Conservation (phyloP, 345 rosid species). For the Jatropha curcas region DNA sequence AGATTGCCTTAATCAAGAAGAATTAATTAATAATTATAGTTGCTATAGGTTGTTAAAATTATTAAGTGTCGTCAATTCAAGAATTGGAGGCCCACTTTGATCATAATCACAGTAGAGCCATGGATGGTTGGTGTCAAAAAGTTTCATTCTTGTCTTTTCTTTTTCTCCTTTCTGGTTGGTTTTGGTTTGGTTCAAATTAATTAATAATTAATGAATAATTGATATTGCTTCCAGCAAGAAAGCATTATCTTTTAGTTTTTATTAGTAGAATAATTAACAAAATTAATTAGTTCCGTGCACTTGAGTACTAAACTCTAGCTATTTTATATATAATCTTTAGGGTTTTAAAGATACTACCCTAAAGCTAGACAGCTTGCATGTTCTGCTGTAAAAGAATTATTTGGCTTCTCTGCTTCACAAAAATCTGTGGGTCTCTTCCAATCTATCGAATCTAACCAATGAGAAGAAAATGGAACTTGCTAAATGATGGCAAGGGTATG, state of each 20-base stretch:
- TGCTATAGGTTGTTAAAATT: not conserved
- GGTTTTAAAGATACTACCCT: constrained; percentile 17
- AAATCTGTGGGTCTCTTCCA: not conserved
- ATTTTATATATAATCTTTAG: not conserved
- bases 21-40: not conserved
- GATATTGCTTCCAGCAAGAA: constrained; percentile 10
- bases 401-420: not conserved
- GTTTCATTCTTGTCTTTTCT: not conserved
- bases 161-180: no score
- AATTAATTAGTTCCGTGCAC: constrained; percentile 8
- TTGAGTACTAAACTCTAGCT: constrained; percentile 11
- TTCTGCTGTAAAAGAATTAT: not conserved
- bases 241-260: not conserved
- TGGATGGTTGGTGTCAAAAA: not conserved
- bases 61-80: not conserved
- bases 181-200: no score
- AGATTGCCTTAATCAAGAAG: not conserved
- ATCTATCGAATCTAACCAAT: not conserved
- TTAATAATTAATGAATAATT: not conserved
- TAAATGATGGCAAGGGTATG: no score
- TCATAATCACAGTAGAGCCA: not conserved
- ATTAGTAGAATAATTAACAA: not conserved
- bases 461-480: not conserved
- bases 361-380: constrained; percentile 27
- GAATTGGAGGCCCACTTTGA: constrained; percentile 8